Evolutionary conservation across 2,329 filamentous ascomycete genomes (phyloP).

Genomic region (Tolypocladium pustulatum): DNA sequence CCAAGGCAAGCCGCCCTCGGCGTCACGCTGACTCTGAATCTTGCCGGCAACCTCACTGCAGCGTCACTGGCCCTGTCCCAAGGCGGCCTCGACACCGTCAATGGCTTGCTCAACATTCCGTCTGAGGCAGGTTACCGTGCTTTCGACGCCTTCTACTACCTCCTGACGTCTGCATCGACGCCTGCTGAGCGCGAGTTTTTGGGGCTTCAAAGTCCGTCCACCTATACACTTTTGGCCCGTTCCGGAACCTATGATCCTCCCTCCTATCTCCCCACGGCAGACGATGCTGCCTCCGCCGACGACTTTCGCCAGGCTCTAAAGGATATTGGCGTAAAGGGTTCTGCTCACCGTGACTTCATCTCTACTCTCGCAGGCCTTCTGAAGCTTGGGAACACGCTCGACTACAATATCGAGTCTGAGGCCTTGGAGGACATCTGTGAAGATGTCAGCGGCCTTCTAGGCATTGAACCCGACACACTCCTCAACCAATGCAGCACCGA

Average conservation of each 20-base stretch:
- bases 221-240: constrained; percentile 68
- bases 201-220: constrained; percentile 63
- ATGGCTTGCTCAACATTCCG: constrained; percentile 73
- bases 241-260: constrained; percentile 82
- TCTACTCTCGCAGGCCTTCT: constrained; percentile 77
- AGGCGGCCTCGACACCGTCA: constrained; percentile 74
- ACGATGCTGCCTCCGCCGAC: constrained; percentile 86
- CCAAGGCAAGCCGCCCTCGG: constrained; percentile 72
- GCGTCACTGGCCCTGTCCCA: constrained; percentile 72
- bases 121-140: constrained; percentile 73
- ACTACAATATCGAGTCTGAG: constrained; percentile 76
- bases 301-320: constrained; percentile 84
- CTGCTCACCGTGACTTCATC: constrained; percentile 70
- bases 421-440: constrained; percentile 78
- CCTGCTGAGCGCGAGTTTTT: constrained; percentile 83
- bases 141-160: constrained; percentile 97
- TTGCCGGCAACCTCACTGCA: constrained; percentile 67
- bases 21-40: constrained; percentile 69
- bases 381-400: constrained; percentile 84
- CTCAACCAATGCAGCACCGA: constrained; percentile 69
- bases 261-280: constrained; percentile 79
- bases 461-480: constrained; percentile 77
- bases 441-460: constrained; percentile 77
- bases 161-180: constrained; percentile 84
- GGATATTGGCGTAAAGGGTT: constrained; percentile 86